phyloP scores from a whole-genome alignment of 2,329 filamentous ascomycete species.

The Fusarium circinatum region DNA sequence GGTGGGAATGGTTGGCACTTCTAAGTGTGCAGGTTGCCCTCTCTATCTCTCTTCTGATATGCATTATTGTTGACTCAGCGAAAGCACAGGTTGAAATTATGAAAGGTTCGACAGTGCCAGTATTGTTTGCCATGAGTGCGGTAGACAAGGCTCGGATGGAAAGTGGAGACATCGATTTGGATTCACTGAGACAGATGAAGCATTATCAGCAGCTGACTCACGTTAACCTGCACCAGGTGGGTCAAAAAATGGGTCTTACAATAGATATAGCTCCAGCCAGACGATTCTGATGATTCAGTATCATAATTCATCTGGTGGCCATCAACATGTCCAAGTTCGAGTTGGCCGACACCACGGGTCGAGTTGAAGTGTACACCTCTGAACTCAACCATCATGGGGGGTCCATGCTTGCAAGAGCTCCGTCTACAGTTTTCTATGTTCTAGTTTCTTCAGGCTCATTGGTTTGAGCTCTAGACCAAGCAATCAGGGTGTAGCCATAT shows the following conservation, averaged over 20 bases:
- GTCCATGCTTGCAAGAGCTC: background rate
- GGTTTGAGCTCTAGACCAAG: background rate
- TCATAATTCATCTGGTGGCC: background rate
- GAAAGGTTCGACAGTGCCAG: background rate
- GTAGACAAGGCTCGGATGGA: background rate
- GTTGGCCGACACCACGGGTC: background rate
- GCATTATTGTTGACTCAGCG: background rate
- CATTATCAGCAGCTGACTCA: background rate
- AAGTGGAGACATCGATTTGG: background rate
- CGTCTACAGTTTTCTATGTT: background rate
- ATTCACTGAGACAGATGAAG: background rate
- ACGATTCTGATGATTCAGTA: background rate
- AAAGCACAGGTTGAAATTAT: background rate
- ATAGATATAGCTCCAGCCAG: background rate
- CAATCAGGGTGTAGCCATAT: fast-evolving
- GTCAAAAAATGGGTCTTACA: background rate
- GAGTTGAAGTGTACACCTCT: fast-evolving
- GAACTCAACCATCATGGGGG: background rate
- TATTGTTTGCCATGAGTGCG: background rate
- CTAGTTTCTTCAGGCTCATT: fast-evolving
- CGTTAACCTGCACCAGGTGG: background rate
- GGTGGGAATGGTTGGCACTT: background rate
- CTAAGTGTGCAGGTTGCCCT: background rate
- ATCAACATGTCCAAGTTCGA: fast-evolving
- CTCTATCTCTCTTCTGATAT: background rate